phyloP scores from a whole-genome alignment of 352 stramenopile genomes.

The Phytophthora nicotianae region DNA sequence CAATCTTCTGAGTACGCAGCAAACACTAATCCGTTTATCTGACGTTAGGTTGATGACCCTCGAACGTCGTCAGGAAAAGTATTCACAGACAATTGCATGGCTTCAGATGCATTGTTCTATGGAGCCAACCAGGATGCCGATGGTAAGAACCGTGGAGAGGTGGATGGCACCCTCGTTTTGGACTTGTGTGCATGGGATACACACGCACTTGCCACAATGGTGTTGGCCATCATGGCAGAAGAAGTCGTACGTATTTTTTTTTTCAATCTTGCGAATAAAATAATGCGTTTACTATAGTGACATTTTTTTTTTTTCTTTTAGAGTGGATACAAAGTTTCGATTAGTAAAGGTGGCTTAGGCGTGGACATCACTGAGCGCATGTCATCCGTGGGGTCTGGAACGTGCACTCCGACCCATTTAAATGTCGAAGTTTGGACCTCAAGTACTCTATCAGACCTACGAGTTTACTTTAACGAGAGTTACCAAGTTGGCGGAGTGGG shows the following conservation, averaged over 20 bases:
- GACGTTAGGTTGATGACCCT: constrained; percentile 5
- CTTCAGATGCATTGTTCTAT: constrained; percentile 19
- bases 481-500: constrained; percentile 38
- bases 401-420: constrained; percentile 54
- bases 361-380: constrained; percentile 36
- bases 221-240: constrained; percentile 51
- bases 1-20: neutral
- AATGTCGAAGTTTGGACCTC: constrained; percentile 67
- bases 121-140: constrained; percentile 25
- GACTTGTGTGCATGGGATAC: constrained; percentile 50
- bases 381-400: constrained; percentile 35
- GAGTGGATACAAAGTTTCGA: constrained; percentile 38
- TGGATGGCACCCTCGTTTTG: constrained; percentile 37
- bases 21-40: neutral
- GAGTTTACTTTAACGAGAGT: constrained; percentile 48
- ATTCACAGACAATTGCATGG: constrained; percentile 21
- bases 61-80: constrained; percentile 15
- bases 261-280: neutral
- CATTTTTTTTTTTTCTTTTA: constrained; percentile 1
- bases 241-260: constrained; percentile 27
- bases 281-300: too few species aligned
- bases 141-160: constrained; percentile 12
- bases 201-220: constrained; percentile 40
- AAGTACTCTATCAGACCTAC: constrained; percentile 34
- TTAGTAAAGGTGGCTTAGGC: constrained; percentile 11